phyloP scores from a whole-genome alignment of 176 grass and related monocot species.

The Zizania latifolia region DNA sequence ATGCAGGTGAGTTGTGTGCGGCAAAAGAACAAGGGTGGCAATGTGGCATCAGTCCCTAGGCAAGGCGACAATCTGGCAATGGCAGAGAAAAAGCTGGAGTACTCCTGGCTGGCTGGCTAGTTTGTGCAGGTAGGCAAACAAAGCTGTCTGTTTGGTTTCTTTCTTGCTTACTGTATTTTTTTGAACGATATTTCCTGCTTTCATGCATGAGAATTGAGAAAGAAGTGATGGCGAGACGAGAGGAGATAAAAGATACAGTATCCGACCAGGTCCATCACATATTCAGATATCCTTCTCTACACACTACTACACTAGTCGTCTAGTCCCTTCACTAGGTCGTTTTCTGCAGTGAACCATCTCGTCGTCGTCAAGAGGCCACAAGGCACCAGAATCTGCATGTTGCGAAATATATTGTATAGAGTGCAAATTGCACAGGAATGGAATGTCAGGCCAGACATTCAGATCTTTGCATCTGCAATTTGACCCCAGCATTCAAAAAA shows the following conservation, averaged over 20 bases:
- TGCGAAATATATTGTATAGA: not conserved
- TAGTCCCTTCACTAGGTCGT: not conserved
- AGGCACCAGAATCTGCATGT: not conserved
- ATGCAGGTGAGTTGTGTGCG: not conserved
- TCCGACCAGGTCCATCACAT: not conserved
- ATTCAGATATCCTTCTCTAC: too few relatives aligned
- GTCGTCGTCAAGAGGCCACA: not conserved
- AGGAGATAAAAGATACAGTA: not conserved
- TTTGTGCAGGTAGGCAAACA: not conserved
- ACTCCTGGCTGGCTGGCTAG: not conserved
- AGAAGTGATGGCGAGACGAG: not conserved
- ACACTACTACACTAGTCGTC: too few relatives aligned
- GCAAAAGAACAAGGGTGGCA: not conserved
- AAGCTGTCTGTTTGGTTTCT: not conserved
- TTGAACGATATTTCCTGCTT: not conserved
- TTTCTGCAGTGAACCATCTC: not conserved
- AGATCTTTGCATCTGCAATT: not conserved
- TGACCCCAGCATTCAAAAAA: not conserved
- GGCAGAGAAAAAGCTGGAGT: not conserved
- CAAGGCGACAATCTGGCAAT: not conserved
- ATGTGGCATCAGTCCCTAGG: not conserved
- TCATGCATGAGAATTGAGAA: not conserved
- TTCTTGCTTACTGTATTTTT: not conserved
- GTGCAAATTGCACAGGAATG: not conserved
- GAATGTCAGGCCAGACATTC: not conserved